Base-by-base conservation (phyloP, 1,284 basidiomycete genomes). In the Flammula alnicola region DNA sequence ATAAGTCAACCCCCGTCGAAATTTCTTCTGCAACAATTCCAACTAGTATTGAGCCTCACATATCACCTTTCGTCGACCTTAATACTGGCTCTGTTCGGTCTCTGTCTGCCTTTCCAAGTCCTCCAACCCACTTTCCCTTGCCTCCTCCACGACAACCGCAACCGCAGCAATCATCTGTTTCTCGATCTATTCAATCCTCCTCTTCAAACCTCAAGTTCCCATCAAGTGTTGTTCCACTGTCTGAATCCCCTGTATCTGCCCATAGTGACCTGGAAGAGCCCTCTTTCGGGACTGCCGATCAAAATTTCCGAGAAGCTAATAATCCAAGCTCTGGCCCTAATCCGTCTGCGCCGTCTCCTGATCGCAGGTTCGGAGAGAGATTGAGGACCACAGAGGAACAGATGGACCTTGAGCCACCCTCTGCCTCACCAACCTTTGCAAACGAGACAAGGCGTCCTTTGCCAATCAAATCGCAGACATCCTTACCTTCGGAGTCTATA, bases 101-200 rank as follows among this genome's bases (percentile, higher is more conserved):
- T 1, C 70, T 89, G 16, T 85, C 83, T 19, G 82, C 82, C 0
- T 90, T 89, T 64, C 87, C 86, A 14, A 66, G 77, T 2, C 87
- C 87, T 12, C 87, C 87, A 0, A 80, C 80, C 0, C 85, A 88
- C 59, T 81, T 85, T 53, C 86, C 87, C 11, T 66, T 84, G 5
- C 86, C 84, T 30, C 73, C 78, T 14, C 66, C 74, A 9, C 67
- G 70, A 42, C 64, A 68, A 35, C 66, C 69, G 32, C 64, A 59
- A 37, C 69, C 65, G 44, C 58, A 40, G 44, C 67, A 66, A 45
- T 44, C 62, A 9, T 66, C 63, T 8, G 65, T 67, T 40, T 65
- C 68, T 11, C 67, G 65, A 27, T 60, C 63, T n/a, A 55, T 58
- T 31, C 58, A 59, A 31, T 59, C 58, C 22, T 60, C 63, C 14